Evolutionary conservation across 164 flowering plant species (phyloP), one percentile per base, ranked within the genome.

Genomic region (Umbellularia californica): DNA sequence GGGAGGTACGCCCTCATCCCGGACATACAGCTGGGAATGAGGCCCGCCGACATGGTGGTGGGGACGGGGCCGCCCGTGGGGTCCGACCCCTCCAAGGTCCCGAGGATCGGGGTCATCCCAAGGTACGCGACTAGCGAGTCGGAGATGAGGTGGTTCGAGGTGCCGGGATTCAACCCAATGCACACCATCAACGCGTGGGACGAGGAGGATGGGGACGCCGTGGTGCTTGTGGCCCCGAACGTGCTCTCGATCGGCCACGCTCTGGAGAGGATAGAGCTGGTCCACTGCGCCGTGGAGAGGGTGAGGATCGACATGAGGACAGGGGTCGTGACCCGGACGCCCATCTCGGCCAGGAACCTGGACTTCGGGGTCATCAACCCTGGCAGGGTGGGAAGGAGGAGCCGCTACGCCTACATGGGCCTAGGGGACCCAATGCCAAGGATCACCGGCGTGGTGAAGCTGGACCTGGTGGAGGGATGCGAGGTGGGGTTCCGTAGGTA

Each of bases 121-220:
- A 71, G 92, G 11, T 85, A 91, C 62, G 91, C 96, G 1, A 79
- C 72, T 9, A 87, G 85, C 69, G 94, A 87, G 60, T 83, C 87
- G 0, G 85, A 84, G 28, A 87, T 94, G 82, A 82, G 63, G 67
- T 94, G 97, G 98, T 85, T 92, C 27, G 88, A 90, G 6, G 90
- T 87, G 23, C 90, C 94, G 0, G 93, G 95, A 20, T 88, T 90
- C 76, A 92, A 92, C 79, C 65, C 80, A 11, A 74, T 92, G 14
- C 98, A 94, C 75, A 73, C 87, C 9, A 77, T 88, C 30, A 94
- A 94, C 64, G 94, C 97, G 0, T 94, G 98, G 97, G 98, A 91
- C 2, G 97, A 92, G 11, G 91, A 41, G 47, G 35, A 86, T 12
- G 92, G 80, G 1, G 84, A 86, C 20, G 74, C 80, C 0, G 73